phyloP scores from a whole-genome alignment of 192 early-diverging fungal species.

The Coemansia sp. region DNA sequence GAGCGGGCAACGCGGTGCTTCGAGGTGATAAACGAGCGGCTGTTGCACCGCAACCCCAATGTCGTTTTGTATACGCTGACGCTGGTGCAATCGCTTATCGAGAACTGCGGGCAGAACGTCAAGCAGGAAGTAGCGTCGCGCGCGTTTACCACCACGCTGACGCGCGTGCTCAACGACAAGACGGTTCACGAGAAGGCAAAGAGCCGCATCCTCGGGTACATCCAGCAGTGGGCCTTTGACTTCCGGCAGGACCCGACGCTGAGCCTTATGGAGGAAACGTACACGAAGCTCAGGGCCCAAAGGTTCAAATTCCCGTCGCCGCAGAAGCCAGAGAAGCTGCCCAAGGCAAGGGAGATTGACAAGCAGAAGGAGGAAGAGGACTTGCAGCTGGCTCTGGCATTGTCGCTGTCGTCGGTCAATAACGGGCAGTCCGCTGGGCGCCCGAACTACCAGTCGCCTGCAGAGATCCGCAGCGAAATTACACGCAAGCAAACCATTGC shows the following conservation, averaged over 20 bases:
- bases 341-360: slow-evolving; percentile 66
- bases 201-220: slow-evolving; percentile 77
- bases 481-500: slow-evolving; percentile 46
- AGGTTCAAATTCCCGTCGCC: slow-evolving; percentile 71
- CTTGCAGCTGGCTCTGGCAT: slow-evolving; percentile 84
- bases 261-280: slow-evolving; percentile 77
- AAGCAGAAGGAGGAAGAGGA: slow-evolving; percentile 95
- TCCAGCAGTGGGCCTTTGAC: slow-evolving; percentile 89
- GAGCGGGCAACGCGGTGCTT: slow-evolving; percentile 66
- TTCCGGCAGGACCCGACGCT: slow-evolving; percentile 78
- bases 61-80: slow-evolving; percentile 70
- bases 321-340: slow-evolving; percentile 78
- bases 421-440: not conserved
- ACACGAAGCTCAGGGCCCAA: slow-evolving; percentile 52
- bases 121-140: slow-evolving; percentile 86
- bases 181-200: slow-evolving; percentile 77
- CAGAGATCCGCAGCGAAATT: slow-evolving; percentile 49
- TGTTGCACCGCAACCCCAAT: slow-evolving; percentile 77
- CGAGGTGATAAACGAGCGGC: slow-evolving; percentile 68
- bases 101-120: slow-evolving; percentile 80
- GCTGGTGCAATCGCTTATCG: slow-evolving; percentile 84
- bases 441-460: slow-evolving; percentile 35
- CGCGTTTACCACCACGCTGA: slow-evolving; percentile 76
- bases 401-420: slow-evolving; percentile 72
- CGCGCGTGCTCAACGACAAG: slow-evolving; percentile 71